A percentile compares a stretch with the other conserved stretches of the same genome.
These are phyloP conservation scores for Remersonia thermophila DNA, from an alignment of 2,329 filamentous ascomycete genomes.

Conservation along the genomic window DNA sequence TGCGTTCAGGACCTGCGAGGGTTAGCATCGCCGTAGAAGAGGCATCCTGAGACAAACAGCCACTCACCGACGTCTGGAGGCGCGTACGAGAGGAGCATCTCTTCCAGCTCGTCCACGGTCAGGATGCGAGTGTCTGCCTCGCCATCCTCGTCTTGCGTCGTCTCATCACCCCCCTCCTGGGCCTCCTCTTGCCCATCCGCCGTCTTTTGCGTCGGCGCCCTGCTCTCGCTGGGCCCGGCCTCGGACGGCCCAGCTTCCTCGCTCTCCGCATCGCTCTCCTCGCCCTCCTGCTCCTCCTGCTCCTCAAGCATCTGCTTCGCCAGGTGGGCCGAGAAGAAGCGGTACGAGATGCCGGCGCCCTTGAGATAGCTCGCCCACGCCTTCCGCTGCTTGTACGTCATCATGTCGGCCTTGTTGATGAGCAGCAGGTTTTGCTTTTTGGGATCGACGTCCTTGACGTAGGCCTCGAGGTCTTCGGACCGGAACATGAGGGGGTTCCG, in stretches of 20 bases:
- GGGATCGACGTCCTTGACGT: slow-evolving; percentile 83
- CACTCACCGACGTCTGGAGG: slow-evolving; percentile 39
- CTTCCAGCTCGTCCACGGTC: slow-evolving; percentile 84
- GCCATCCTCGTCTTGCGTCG: slow-evolving; percentile 27
- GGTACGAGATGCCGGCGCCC: slow-evolving; percentile 70
- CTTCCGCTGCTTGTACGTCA: slow-evolving; percentile 72
- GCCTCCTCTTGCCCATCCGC: slow-evolving; percentile 7
- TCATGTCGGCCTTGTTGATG: slow-evolving; percentile 99
- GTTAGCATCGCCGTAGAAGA: neutral
- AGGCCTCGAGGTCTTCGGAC: slow-evolving; percentile 82
- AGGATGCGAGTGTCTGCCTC: slow-evolving; percentile 65
- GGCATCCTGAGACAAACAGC: too few relatives aligned
- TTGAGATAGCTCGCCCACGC: slow-evolving; percentile 82
- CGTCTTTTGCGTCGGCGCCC: slow-evolving; percentile 6
- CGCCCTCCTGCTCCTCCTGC: slow-evolving; percentile 8
- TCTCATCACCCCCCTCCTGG: slow-evolving; percentile 11
- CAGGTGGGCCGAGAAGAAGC: slow-evolving; percentile 89
- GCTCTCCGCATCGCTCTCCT: slow-evolving; percentile 29
- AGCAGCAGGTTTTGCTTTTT: slow-evolving; percentile 84
- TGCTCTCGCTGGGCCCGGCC: neutral
- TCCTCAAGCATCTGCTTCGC: slow-evolving; percentile 83
- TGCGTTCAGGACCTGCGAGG: slow-evolving; percentile 37
- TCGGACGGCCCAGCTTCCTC: slow-evolving; percentile 13
- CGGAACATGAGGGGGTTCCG: slow-evolving; percentile 89
- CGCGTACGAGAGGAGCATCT: slow-evolving; percentile 67